phyloP scores from a whole-genome alignment of 345 rosid species.

The Trapa incisa region DNA sequence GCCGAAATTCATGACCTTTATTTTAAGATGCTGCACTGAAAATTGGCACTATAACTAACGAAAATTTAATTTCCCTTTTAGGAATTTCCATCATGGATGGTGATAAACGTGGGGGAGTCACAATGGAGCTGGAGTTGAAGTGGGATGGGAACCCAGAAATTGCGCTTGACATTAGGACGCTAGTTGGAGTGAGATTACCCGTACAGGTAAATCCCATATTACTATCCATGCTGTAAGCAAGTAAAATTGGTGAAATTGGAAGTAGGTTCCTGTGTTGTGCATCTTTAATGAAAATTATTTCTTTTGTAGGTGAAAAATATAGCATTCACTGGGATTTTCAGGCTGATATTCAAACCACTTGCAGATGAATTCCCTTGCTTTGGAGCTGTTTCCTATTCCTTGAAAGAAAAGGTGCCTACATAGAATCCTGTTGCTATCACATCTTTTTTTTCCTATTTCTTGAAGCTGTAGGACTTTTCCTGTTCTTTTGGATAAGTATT shows the following conservation, averaged over 20 bases:
- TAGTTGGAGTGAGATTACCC: constrained; percentile 63
- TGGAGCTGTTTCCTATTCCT: constrained; percentile 74
- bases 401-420: constrained; percentile 50
- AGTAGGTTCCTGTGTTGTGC: not conserved
- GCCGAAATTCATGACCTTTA: not conserved
- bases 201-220: constrained; percentile 42
- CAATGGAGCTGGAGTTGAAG: constrained; percentile 84
- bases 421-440: not conserved
- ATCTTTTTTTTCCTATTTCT: not conserved
- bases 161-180: constrained; percentile 59
- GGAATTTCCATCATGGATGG: constrained; percentile 63
- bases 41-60: not conserved
- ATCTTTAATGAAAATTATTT: constrained; percentile 2
- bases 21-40: not conserved
- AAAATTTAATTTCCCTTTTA: constrained; percentile 6
- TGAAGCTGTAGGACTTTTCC: not conserved
- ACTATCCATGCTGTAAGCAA: not conserved
- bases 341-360: constrained; percentile 81
- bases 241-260: not conserved
- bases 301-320: constrained; percentile 63
- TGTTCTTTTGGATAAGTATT: too few relatives aligned
- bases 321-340: constrained; percentile 85
- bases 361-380: constrained; percentile 79
- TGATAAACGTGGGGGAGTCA: constrained; percentile 39
- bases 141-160: constrained; percentile 90